phyloP scores from a whole-genome alignment of 441 rosid species.

The Eruca vesicaria region DNA sequence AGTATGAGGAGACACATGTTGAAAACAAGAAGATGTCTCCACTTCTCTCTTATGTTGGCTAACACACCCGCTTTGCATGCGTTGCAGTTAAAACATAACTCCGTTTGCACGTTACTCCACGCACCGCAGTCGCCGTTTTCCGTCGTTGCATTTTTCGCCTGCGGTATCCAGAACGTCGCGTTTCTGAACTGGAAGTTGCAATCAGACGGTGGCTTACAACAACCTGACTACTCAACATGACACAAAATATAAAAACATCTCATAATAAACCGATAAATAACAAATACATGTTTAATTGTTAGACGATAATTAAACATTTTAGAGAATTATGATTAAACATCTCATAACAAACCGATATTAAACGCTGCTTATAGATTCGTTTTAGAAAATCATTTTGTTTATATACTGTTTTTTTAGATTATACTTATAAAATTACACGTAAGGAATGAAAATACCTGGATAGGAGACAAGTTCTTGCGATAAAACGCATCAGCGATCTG shows the following conservation, averaged over 20 bases:
- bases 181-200: constrained; percentile 55
- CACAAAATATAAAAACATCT: not conserved
- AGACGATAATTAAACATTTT: too few relatives aligned
- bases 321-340: too few relatives aligned
- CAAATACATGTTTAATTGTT: not conserved
- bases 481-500: constrained; percentile 34
- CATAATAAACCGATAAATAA: not conserved
- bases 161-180: constrained; percentile 42
- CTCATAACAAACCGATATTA: too few relatives aligned
- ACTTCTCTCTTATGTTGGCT: constrained; percentile 51
- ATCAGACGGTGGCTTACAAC: constrained; percentile 67
- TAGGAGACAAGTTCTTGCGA: constrained; percentile 32
- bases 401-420: too few relatives aligned
- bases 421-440: not conserved
- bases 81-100: constrained; percentile 61
- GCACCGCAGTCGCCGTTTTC: constrained; percentile 45
- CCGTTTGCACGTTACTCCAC: constrained; percentile 63
- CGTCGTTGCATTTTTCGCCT: constrained; percentile 33
- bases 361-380: too few relatives aligned
- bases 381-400: too few relatives aligned
- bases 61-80: constrained; percentile 72
- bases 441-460: constrained; percentile 25
- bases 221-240: constrained; percentile 50
- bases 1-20: constrained; percentile 39
- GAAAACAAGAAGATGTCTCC: constrained; percentile 50